Conservation (phyloP, 202 grass and related monocot genomes). For the Elaeis oleifera region DNA sequence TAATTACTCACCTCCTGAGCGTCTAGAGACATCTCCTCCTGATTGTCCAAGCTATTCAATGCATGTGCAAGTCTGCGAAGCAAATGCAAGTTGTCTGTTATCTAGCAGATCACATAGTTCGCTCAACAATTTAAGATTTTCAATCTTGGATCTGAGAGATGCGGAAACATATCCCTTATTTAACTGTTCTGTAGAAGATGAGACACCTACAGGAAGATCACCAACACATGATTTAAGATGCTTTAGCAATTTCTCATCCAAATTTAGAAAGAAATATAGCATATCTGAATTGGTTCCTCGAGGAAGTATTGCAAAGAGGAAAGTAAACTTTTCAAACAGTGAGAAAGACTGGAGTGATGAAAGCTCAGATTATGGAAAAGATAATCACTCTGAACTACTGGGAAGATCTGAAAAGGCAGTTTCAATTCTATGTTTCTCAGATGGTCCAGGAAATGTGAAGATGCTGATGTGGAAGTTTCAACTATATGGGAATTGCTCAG, state of each 20-base stretch:
- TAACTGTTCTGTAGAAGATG: constrained; percentile 38
- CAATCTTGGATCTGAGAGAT: constrained; percentile 45
- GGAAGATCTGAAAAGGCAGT: constrained; percentile 76
- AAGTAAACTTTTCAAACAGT: constrained; percentile 50
- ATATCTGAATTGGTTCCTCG: constrained; percentile 50
- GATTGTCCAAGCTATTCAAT: constrained; percentile 37
- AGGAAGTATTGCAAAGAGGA: constrained; percentile 69
- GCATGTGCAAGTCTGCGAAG: constrained; percentile 23
- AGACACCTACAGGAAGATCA: constrained; percentile 42
- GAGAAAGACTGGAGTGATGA: constrained; percentile 63
- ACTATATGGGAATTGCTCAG: constrained; percentile 79
- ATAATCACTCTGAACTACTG: constrained; percentile 57
- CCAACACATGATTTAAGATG: constrained; percentile 62
- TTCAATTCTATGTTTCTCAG: constrained; percentile 52
- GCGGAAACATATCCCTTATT: constrained; percentile 27
- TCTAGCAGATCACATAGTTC: constrained; percentile 42
- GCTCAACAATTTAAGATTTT: constrained; percentile 38
- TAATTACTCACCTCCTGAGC: constrained; percentile 46
- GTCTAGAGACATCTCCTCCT: constrained; percentile 47
- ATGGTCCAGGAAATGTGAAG: constrained; percentile 40
- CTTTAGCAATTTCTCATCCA: constrained; percentile 84
- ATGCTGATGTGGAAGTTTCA: constrained; percentile 66
- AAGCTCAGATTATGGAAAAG: constrained; percentile 54
- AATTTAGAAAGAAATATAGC: constrained; percentile 48
- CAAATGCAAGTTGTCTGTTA: constrained; percentile 30